These are phyloP conservation scores for Basidiobolus meristosporus DNA, from an alignment of 371 early-diverging fungal species.

Conservation along the genomic window DNA sequence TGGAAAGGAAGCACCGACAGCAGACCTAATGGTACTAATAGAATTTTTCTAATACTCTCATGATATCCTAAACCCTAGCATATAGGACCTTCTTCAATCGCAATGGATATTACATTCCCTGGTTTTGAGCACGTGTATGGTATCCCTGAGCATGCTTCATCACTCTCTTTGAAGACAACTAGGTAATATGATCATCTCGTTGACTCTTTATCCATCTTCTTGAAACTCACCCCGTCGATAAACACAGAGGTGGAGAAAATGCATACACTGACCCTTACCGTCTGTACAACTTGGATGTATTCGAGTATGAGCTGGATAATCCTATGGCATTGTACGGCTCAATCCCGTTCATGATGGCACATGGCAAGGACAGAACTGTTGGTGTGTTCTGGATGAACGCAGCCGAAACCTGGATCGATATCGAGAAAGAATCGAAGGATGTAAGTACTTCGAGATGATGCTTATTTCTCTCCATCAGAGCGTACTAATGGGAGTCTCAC, in stretches of 20 bases:
- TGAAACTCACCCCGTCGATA: too few species aligned
- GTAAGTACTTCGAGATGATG: conserved; percentile 6
- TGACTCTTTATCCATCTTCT: not conserved
- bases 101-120: conserved; percentile 79
- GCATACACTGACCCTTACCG: conserved; percentile 84
- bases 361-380: conserved; percentile 32
- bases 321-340: conserved; percentile 93
- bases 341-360: conserved; percentile 83
- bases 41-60: not conserved
- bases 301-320: conserved; percentile 83
- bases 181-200: conserved; percentile 9
- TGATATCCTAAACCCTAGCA: not conserved
- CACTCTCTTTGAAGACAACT: conserved; percentile 67
- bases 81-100: conserved; percentile 76
- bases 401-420: conserved; percentile 95
- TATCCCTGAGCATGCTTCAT: conserved; percentile 84
- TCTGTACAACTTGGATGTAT: conserved; percentile 95
- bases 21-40: conserved; percentile 63
- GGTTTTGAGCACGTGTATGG: conserved; percentile 81
- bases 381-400: conserved; percentile 86
- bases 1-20: conserved; percentile 74
- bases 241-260: conserved; percentile 35
- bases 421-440: conserved; percentile 26
- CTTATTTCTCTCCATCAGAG: not conserved
- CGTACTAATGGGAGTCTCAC: not conserved